These are phyloP conservation scores for Pestalotiopsis sp. DNA, from an alignment of 2,329 filamentous ascomycete genomes.

Conservation along the genomic window DNA sequence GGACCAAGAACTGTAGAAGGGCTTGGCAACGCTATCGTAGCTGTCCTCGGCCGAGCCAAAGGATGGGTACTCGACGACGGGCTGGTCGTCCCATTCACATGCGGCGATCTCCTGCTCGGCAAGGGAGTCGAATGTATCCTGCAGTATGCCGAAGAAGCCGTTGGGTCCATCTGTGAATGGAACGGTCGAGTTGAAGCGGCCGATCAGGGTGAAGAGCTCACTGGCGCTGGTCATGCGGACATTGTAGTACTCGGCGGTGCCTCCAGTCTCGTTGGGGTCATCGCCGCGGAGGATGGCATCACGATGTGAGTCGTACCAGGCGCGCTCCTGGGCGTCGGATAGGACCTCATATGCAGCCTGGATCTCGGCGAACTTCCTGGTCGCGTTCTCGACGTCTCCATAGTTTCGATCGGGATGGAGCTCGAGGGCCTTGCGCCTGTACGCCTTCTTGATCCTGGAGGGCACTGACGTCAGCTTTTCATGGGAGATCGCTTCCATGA, in stretches of 20 bases:
- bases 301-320: conserved; percentile 97
- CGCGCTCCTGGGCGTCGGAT: conserved; percentile 90
- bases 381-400: conserved; percentile 80
- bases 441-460: conserved; percentile 84
- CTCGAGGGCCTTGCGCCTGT: conserved; percentile 86
- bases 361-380: conserved; percentile 83
- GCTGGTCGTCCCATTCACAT: conserved; percentile 64
- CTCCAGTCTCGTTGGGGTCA: conserved; percentile 46
- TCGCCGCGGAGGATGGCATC: conserved; percentile 76
- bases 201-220: conserved; percentile 76
- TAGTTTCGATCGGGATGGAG: conserved; percentile 94
- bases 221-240: conserved; percentile 76
- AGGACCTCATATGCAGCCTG: conserved; percentile 95
- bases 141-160: conserved; percentile 83
- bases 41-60: conserved; percentile 78
- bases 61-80: conserved; percentile 69
- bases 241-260: conserved; percentile 64
- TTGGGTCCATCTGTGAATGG: conserved; percentile 77
- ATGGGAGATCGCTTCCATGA: neutral
- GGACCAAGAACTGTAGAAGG: conserved; percentile 81
- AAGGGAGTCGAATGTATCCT: conserved; percentile 76
- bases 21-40: conserved; percentile 74
- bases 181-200: conserved; percentile 75
- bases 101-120: conserved; percentile 78
- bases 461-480: neutral